phyloP scores from a whole-genome alignment of 2,329 filamentous ascomycete genomes.

The Albifimbria verrucaria region DNA sequence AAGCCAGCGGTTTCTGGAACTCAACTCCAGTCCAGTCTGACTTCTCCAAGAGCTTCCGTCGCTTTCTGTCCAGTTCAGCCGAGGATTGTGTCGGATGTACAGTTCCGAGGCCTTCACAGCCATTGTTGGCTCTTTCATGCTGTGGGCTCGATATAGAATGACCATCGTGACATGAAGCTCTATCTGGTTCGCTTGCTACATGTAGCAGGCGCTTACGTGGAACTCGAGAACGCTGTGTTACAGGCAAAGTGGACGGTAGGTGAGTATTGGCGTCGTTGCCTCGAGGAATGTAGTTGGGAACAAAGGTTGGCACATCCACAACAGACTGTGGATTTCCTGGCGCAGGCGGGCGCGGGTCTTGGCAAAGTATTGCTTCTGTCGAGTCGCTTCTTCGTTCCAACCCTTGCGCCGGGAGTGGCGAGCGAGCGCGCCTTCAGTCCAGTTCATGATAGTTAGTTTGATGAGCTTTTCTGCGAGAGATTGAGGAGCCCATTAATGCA shows the following conservation, averaged over 20 bases:
- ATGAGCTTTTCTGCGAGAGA: background rate
- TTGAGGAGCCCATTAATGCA: background rate
- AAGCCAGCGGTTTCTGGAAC: constrained; percentile 24
- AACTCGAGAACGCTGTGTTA: no score
- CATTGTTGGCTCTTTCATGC: no score
- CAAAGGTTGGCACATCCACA: constrained; percentile 12
- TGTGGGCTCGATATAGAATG: no score
- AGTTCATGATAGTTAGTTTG: constrained; percentile 32
- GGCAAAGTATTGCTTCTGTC: constrained; percentile 37
- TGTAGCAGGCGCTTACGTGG: constrained; percentile 11
- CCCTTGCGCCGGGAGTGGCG: constrained; percentile 31
- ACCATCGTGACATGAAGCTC: no score
- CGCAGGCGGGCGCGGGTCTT: constrained; percentile 24
- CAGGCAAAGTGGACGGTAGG: no score
- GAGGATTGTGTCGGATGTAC: background rate
- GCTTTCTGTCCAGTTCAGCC: constrained; percentile 17
- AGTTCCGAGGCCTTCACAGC: background rate
- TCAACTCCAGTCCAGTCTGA: constrained; percentile 28
- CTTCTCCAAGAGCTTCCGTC: constrained; percentile 20
- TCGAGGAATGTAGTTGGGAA: constrained; percentile 22
- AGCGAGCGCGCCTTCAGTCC: constrained; percentile 35
- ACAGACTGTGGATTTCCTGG: constrained; percentile 7
- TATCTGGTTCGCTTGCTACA: background rate
- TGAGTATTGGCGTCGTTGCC: no score
- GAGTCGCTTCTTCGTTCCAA: constrained; percentile 27